Percentiles rank a stretch among this genome's conserved stretches.
Conservation (phyloP, 257 asterid genomes). For the Solanum pinnatisectum region DNA sequence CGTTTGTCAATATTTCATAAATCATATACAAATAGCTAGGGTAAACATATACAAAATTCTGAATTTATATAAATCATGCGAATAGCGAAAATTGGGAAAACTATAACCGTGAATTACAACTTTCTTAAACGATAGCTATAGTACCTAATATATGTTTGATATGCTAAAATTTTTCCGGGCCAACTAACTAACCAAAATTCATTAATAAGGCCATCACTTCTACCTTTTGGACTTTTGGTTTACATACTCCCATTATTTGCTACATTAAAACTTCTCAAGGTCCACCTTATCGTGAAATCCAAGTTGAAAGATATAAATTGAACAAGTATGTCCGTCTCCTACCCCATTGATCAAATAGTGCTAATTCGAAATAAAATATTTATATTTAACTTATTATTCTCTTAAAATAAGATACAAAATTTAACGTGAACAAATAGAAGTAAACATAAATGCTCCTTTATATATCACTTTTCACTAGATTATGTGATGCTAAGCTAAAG, state of each 20-base stretch:
- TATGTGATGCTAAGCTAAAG: neutral
- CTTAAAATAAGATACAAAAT: neutral
- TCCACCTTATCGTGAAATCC: neutral
- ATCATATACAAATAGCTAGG: too few relatives aligned
- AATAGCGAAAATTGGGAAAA: too few relatives aligned
- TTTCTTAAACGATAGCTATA: too few relatives aligned
- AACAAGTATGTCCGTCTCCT: neutral
- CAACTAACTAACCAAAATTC: neutral
- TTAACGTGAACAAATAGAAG: neutral
- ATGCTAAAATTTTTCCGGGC: too few relatives aligned
- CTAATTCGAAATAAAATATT: neutral
- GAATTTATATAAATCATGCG: too few relatives aligned
- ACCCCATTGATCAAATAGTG: neutral
- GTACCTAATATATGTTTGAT: too few relatives aligned
- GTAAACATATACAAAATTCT: too few relatives aligned
- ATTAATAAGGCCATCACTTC: neutral
- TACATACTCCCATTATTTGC: neutral
- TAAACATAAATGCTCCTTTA: too few relatives aligned
- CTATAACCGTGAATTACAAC: too few relatives aligned
- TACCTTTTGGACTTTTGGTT: neutral
- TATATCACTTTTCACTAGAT: too few relatives aligned
- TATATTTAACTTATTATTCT: neutral
- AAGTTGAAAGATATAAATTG: neutral
- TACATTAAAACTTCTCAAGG: neutral
- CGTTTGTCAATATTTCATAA: too few relatives aligned